Conservation (phyloP, 805 yeast species). For the Groenewaldozyma tartarivorans region DNA sequence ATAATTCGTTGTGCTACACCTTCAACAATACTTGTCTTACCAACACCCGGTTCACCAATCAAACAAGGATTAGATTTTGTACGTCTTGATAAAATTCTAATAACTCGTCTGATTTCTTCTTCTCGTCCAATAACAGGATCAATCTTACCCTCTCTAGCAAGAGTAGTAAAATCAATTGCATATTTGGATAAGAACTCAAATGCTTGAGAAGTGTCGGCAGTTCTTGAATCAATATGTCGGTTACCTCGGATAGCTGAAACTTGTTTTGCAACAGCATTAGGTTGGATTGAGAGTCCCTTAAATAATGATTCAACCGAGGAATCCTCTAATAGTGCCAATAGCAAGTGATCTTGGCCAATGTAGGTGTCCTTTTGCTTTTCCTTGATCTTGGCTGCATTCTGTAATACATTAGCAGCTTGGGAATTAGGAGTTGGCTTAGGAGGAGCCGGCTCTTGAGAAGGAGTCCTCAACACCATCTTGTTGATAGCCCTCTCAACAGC, state of each 20-base stretch:
- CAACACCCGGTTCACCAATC: constrained; percentile 99
- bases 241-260: constrained; percentile 76
- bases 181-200: constrained; percentile 81
- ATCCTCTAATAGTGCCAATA: constrained; percentile 80
- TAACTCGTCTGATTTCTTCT: constrained; percentile 93
- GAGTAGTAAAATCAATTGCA: constrained; percentile 88
- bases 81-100: constrained; percentile 92
- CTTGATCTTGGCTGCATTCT: constrained; percentile 67
- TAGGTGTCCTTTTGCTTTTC: constrained; percentile 82
- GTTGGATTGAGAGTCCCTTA: constrained; percentile 50
- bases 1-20: constrained; percentile 97
- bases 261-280: constrained; percentile 67
- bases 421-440: constrained; percentile 66
- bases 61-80: constrained; percentile 94
- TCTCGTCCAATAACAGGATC: constrained; percentile 99
- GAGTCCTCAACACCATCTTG: constrained; percentile 69
- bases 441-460: constrained; percentile 87
- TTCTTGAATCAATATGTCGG: constrained; percentile 85
- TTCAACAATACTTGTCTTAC: constrained; percentile 96
- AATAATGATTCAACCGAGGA: constrained; percentile 56
- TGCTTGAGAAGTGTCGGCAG: constrained; percentile 81
- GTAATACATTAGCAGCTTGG: constrained; percentile 65
- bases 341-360: constrained; percentile 88
- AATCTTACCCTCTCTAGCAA: constrained; percentile 86
- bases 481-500: constrained; percentile 72